phyloP scores from a whole-genome alignment of 2,329 filamentous ascomycete genomes.

The Scolecobasidium constrictum region DNA sequence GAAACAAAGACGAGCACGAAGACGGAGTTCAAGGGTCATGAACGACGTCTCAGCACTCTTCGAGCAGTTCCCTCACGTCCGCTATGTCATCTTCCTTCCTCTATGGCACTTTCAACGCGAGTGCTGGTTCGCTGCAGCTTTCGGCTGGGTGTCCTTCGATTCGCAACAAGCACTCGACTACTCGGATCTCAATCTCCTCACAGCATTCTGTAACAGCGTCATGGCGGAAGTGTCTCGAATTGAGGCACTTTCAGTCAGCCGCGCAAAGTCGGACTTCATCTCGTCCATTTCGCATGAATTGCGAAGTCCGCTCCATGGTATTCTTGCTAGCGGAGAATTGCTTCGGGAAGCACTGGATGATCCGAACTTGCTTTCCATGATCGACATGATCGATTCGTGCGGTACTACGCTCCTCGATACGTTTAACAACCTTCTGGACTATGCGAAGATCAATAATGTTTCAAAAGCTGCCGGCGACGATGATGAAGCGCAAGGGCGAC shows the following conservation, averaged over 20 bases:
- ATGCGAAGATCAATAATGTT: conserved; percentile 10
- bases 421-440: conserved; percentile 26
- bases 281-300: conserved; percentile 31
- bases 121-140: conserved; percentile 9
- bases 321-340: conserved; percentile 15
- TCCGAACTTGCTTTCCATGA: conserved; percentile 11
- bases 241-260: conserved; percentile 36
- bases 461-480: neutral
- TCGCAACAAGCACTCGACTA: conserved; percentile 33
- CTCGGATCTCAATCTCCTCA: conserved; percentile 41
- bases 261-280: conserved; percentile 30
- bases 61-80: neutral
- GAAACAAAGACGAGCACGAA: neutral
- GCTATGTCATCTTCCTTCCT: conserved; percentile 9
- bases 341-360: conserved; percentile 8
- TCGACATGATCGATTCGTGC: conserved; percentile 28
- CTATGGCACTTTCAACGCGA: conserved; percentile 8
- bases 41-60: conserved; percentile 5
- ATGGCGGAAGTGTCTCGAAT: conserved; percentile 46
- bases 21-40: neutral
- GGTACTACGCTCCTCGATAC: conserved; percentile 30
- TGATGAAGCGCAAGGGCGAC: neutral
- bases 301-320: conserved; percentile 17
- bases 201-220: conserved; percentile 42
- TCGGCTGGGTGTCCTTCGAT: conserved; percentile 17